These are phyloP conservation scores for Fusarium neocosmosporiellum DNA, from an alignment of 2,329 filamentous ascomycete species.

Conservation along the genomic window DNA sequence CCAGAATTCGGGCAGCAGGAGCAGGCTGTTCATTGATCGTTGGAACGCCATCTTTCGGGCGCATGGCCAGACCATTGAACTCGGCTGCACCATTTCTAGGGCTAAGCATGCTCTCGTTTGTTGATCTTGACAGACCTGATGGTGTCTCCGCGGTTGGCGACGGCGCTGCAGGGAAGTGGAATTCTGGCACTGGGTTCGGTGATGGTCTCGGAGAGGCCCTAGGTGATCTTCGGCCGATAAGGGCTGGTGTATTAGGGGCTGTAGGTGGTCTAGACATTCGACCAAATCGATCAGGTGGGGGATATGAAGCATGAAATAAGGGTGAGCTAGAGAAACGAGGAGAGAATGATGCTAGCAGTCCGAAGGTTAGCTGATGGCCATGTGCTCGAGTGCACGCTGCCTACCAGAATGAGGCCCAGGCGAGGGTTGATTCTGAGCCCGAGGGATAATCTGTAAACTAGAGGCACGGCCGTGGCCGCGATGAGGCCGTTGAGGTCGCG, in stretches of 20 bases:
- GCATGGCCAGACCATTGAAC: conserved; percentile 50
- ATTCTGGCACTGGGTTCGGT: conserved; percentile 63
- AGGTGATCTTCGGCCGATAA: conserved; percentile 53
- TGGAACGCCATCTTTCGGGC: conserved; percentile 58
- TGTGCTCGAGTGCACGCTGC: conserved; percentile 24
- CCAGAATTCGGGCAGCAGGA: conserved; percentile 76
- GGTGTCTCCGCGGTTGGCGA: conserved; percentile 53
- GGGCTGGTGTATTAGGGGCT: conserved; percentile 58
- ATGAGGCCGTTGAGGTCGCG: conserved; percentile 60
- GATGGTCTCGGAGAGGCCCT: conserved; percentile 55
- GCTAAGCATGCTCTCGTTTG: conserved; percentile 55
- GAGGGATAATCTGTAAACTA: conserved; percentile 77
- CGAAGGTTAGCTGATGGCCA: conserved; percentile 23
- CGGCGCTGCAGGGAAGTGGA: conserved; percentile 65
- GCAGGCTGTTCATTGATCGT: conserved; percentile 68
- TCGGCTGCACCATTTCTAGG: conserved; percentile 52
- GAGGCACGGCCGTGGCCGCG: conserved; percentile 81
- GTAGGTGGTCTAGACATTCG: conserved; percentile 57
- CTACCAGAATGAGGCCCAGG: conserved; percentile 54
- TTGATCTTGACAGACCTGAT: conserved; percentile 42
- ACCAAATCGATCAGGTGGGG: conserved; percentile 61
- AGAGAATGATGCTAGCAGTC: conserved; percentile 50
- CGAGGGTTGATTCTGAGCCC: conserved; percentile 57
- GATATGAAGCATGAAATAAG: conserved; percentile 66
- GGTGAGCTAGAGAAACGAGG: conserved; percentile 62